Evolutionary conservation across 257 asterid species (phyloP).

Genomic region (Vinca minor): DNA sequence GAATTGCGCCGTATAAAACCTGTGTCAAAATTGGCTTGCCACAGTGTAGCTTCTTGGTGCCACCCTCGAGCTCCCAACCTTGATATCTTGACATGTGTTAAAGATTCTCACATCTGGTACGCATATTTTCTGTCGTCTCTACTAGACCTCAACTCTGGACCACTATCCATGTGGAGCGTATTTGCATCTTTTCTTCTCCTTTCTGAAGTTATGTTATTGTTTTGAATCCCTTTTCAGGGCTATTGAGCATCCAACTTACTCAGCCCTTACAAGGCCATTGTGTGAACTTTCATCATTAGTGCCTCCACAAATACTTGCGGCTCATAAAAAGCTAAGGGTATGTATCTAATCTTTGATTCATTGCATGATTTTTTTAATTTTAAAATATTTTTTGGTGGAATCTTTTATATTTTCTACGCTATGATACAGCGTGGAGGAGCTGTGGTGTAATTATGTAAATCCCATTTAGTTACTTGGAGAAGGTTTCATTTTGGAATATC

Average conservation of each 20-base stretch:
- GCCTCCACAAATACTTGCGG: conserved; percentile 86
- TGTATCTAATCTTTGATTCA: conserved; percentile 12
- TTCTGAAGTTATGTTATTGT: conserved; percentile 17
- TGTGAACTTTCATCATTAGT: conserved; percentile 92
- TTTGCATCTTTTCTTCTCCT: conserved; percentile 16
- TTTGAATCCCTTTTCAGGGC: conserved; percentile 63
- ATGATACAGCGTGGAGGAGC: background rate
- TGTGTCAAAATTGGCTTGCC: conserved; percentile 90
- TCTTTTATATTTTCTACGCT: no score
- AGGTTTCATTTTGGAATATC: background rate
- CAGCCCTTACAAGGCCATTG: conserved; percentile 94
- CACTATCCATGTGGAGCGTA: background rate
- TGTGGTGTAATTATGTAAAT: background rate
- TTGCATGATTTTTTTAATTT: background rate
- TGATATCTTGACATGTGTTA: conserved; percentile 91
- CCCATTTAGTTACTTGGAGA: background rate
- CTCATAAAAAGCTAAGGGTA: conserved; percentile 97
- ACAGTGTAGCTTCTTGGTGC: conserved; percentile 98
- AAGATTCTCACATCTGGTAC: conserved; percentile 97
- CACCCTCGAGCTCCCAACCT: conserved; percentile 99
- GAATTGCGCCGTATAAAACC: conserved; percentile 95
- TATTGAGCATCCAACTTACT: conserved; percentile 95
- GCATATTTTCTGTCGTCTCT: conserved; percentile 17
- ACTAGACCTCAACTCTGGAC: background rate
- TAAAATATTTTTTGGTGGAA: no score